Percentiles rank a stretch among this genome's conserved stretches.
phyloP scores from a whole-genome alignment of 139 green algal species.

The Micractinium sp. region DNA sequence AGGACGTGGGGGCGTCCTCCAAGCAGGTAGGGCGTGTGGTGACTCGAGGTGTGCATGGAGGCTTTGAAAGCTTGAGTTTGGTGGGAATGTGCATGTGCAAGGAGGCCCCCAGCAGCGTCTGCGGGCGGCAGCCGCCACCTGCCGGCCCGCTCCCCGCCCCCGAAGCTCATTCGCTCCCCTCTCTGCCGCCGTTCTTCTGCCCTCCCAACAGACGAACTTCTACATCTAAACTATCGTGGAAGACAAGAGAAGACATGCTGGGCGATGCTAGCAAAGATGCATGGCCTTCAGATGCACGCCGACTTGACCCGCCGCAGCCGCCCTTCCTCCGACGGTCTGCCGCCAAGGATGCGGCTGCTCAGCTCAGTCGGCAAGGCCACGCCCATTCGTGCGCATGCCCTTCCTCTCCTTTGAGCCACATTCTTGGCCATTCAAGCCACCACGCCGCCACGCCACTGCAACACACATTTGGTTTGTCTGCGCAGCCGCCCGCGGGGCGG shows the following conservation, averaged over 20 bases:
- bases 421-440: not conserved
- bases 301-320: not conserved
- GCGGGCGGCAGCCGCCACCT: not conserved
- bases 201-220: constrained; percentile 16
- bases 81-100: no score
- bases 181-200: no score
- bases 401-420: not conserved
- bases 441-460: no score
- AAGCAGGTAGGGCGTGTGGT: constrained; percentile 58
- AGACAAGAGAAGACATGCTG: not conserved
- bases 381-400: not conserved
- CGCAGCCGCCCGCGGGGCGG: not conserved
- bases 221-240: not conserved
- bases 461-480: not conserved
- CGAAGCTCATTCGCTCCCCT: not conserved
- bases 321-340: not conserved
- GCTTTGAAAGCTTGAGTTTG: no score
- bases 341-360: not conserved
- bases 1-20: constrained; percentile 92
- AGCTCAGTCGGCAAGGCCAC: not conserved
- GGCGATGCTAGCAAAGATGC: not conserved
- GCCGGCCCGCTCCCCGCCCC: no score
- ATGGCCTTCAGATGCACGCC: not conserved
- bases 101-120: not conserved
- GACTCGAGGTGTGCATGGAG: no score